Conservation (phyloP, 495 filamentous ascomycete genomes). For the Aspergillus nidulans region DNA sequence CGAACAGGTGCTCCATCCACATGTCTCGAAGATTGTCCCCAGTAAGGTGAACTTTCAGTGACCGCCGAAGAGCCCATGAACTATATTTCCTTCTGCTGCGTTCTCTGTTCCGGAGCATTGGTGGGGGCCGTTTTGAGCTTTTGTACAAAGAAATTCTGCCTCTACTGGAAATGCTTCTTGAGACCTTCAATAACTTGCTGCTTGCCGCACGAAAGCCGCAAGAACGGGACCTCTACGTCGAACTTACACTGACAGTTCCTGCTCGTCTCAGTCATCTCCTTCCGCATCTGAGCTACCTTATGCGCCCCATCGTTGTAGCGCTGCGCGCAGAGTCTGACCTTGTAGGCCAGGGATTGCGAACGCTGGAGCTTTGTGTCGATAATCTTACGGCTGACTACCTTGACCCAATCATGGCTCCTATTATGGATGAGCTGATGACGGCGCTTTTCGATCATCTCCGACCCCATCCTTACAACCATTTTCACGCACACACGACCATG, state of each 20-base stretch:
- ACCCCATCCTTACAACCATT: conserved; percentile 90
- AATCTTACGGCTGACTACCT: conserved; percentile 97
- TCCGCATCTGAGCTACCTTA: conserved; percentile 94
- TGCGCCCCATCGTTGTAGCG: conserved; percentile 94
- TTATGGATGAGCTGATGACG: conserved; percentile 97
- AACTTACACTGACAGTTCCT: conserved; percentile 92
- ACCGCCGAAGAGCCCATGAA: conserved; percentile 98
- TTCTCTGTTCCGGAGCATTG: conserved; percentile 92
- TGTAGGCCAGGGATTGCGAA: conserved; percentile 89
- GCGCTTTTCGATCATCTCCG: conserved; percentile 91
- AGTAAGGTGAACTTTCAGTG: conserved; percentile 92
- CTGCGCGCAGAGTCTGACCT: conserved; percentile 87
- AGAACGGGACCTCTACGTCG: conserved; percentile 94
- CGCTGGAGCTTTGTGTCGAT: conserved; percentile 94
- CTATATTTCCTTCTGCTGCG: conserved; percentile 92
- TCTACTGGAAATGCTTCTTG: conserved; percentile 91
- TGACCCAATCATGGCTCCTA: conserved; percentile 98
- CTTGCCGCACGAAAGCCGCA: conserved; percentile 81
- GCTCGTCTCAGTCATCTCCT: conserved; percentile 91
- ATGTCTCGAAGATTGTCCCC: conserved; percentile 92
- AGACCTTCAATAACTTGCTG: conserved; percentile 92
- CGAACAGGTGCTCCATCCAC: conserved; percentile 89
- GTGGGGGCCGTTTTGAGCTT: conserved; percentile 93
- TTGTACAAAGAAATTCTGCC: conserved; percentile 97
- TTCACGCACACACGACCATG: conserved; percentile 96